A percentile compares a stretch with the other conserved stretches of the same genome.
Evolutionary conservation across 768 basidiomycete species (phyloP).

Genomic region (Hebeloma cylindrosporum): DNA sequence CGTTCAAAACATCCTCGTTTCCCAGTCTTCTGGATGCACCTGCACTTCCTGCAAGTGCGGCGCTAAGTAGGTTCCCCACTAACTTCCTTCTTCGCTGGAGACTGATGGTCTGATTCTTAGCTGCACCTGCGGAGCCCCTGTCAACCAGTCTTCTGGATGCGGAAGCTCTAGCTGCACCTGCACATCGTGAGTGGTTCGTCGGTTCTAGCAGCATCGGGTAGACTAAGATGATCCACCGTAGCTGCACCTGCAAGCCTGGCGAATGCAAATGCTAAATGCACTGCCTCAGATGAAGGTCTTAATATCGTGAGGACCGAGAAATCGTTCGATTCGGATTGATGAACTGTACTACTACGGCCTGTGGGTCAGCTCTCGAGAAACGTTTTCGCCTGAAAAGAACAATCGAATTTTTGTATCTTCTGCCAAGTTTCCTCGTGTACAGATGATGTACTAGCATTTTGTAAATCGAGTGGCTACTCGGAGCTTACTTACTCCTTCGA

Average conservation of each 20-base stretch:
- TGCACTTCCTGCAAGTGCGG: constrained; percentile 12
- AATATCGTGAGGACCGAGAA: too few species aligned
- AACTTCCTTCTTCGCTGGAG: not conserved
- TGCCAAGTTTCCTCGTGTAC: too few species aligned
- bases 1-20: constrained; percentile 6
- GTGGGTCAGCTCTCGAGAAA: not conserved
- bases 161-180: constrained; percentile 14
- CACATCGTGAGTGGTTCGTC: constrained; percentile 6
- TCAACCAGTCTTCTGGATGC: constrained; percentile 9
- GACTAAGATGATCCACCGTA: not conserved
- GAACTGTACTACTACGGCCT: too few species aligned
- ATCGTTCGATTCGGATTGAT: too few species aligned
- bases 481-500: too few species aligned
- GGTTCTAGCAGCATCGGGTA: not conserved
- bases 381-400: too few species aligned
- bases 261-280: constrained; percentile 14
- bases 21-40: constrained; percentile 7
- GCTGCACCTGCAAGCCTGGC: constrained; percentile 14
- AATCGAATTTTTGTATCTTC: too few species aligned
- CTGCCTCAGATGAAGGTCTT: not conserved
- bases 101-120: not conserved
- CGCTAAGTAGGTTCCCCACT: not conserved
- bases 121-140: constrained; percentile 14
- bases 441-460: too few species aligned
- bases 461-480: too few species aligned